Evolutionary conservation across 179 eudicot genomes (phyloP).

Genomic region (Monotropa hypopitys): DNA sequence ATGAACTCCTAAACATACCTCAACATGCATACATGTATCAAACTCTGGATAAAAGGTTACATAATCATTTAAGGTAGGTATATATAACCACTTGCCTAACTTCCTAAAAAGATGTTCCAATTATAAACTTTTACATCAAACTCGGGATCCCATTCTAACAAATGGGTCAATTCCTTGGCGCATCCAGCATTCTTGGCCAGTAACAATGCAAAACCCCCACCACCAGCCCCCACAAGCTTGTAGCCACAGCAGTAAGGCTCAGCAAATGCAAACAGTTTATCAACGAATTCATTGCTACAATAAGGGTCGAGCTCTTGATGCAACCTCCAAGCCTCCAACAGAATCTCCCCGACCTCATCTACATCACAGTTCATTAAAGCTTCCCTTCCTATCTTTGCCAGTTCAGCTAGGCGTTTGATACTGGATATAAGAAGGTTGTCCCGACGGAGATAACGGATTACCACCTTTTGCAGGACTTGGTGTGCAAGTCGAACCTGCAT

Average conservation of each 20-base stretch:
- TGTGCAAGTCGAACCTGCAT: conserved; percentile 90
- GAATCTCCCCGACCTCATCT: conserved; percentile 58
- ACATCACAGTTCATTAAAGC: conserved; percentile 77
- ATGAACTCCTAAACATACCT: background rate
- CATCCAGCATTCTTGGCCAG: conserved; percentile 58
- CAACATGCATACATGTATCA: background rate
- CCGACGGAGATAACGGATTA: conserved; percentile 65
- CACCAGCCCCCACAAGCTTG: conserved; percentile 99
- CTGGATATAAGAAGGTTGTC: conserved; percentile 84
- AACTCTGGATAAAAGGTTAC: background rate
- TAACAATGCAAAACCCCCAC: conserved; percentile 90
- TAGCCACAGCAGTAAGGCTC: conserved; percentile 69
- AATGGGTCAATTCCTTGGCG: conserved; percentile 43
- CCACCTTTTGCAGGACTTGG: conserved; percentile 86
- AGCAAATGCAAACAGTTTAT: conserved; percentile 55
- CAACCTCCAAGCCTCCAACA: conserved; percentile 84
- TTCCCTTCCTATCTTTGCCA: conserved; percentile 85
- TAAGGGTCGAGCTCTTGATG: conserved; percentile 90
- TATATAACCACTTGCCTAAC: background rate
- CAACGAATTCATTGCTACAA: conserved; percentile 74
- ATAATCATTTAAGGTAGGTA: no score
- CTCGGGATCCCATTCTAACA: conserved; percentile 29
- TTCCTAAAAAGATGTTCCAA: conserved; percentile 47
- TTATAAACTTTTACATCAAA: conserved; percentile 59
- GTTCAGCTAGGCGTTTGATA: conserved; percentile 84